phyloP scores from a whole-genome alignment of 2,329 filamentous ascomycete genomes.

The Colletotrichum sp. region DNA sequence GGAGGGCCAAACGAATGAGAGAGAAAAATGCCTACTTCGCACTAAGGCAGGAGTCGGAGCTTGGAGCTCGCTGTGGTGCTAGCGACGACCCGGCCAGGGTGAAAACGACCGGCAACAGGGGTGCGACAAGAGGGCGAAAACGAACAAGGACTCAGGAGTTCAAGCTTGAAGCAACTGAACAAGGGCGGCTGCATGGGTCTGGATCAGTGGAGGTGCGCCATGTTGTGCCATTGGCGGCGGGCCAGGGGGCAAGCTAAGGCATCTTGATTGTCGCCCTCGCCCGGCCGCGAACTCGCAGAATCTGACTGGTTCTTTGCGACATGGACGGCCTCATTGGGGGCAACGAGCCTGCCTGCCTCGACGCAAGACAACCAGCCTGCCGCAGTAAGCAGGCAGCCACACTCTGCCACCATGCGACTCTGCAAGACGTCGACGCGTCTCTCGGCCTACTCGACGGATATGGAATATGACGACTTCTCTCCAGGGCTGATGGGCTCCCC shows the following conservation, averaged over 20 bases:
- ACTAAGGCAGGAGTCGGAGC: slow-evolving; percentile 3
- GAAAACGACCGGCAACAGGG: slow-evolving; percentile 13
- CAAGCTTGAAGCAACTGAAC: slow-evolving; percentile 16
- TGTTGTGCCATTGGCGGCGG: slow-evolving; percentile 22
- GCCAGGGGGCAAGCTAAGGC: slow-evolving; percentile 8
- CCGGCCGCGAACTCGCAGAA: neutral
- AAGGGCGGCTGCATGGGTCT: slow-evolving; percentile 18
- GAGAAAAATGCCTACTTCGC: neutral
- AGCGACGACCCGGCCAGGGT: slow-evolving; percentile 11
- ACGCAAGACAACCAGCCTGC: slow-evolving; percentile 4
- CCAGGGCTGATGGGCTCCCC: neutral
- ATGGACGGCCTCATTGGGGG: slow-evolving; percentile 9
- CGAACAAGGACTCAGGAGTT: neutral
- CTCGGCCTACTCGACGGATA: neutral
- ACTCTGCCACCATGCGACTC: neutral
- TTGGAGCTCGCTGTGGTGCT: slow-evolving; percentile 16
- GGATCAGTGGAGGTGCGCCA: slow-evolving; percentile 19
- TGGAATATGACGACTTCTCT: slow-evolving; percentile 12
- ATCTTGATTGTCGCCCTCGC: slow-evolving; percentile 19
- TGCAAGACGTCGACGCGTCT: slow-evolving; percentile 3
- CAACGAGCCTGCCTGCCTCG: neutral
- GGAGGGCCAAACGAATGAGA: slow-evolving; percentile 11
- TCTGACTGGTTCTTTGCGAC: neutral
- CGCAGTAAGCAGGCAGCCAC: neutral
- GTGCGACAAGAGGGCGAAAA: slow-evolving; percentile 2